Evolutionary conservation across 495 filamentous ascomycete species (phyloP).

Genomic region (Penicillium chermesinum): DNA sequence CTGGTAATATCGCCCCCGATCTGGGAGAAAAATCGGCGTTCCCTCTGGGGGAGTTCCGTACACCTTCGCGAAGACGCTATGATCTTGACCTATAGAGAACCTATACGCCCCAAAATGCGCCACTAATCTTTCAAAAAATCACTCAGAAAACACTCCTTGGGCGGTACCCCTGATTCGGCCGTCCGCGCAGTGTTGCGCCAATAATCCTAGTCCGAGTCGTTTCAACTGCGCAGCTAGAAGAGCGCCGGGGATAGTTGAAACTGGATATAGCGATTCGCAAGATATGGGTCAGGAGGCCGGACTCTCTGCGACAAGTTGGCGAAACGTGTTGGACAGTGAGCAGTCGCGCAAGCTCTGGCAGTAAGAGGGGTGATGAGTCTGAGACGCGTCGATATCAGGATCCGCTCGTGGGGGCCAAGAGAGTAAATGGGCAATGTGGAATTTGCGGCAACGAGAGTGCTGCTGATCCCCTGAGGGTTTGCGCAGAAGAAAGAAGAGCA

Average conservation of each 20-base stretch:
- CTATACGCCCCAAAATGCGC: background rate
- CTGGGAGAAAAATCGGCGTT: no score
- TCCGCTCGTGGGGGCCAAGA: conserved; percentile 2
- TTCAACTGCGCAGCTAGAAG: background rate
- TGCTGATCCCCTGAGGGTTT: background rate
- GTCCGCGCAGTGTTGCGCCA: background rate
- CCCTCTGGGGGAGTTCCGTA: background rate
- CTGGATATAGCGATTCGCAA: background rate
- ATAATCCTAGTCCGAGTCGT: background rate
- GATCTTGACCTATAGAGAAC: no score
- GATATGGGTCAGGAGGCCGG: background rate
- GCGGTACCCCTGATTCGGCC: background rate
- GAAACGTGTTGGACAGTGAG: background rate
- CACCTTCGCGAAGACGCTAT: background rate
- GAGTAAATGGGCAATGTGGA: background rate
- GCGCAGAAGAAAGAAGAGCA: conserved; percentile 1
- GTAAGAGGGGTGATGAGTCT: background rate
- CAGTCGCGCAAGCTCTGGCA: background rate
- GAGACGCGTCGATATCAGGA: background rate
- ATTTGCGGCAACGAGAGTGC: background rate
- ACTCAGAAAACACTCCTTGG: no score
- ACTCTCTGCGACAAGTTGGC: background rate
- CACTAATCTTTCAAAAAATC: background rate
- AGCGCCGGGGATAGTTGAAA: background rate
- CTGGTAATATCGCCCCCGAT: no score